A percentile compares a stretch with the other conserved stretches of the same genome.
These are phyloP conservation scores for Dictyostelium intermedium DNA, from an alignment of 78 protist species.

Conservation along the genomic window DNA sequence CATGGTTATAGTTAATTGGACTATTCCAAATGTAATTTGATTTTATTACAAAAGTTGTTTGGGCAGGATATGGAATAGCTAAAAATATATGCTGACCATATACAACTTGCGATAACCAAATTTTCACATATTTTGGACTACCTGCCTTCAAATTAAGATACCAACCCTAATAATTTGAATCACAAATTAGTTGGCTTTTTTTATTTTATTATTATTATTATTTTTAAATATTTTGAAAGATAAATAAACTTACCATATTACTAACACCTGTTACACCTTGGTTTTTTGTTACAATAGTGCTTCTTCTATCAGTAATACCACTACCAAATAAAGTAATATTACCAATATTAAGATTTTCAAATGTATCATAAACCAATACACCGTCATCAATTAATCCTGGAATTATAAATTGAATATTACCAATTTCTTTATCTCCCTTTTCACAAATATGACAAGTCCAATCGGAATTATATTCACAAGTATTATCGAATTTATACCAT, in stretches of 20 bases:
- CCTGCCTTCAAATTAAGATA: slow-evolving; percentile 10
- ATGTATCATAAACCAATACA: background rate
- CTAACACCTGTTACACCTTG: slow-evolving; percentile 39
- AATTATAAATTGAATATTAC: background rate
- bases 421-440: slow-evolving; percentile 15
- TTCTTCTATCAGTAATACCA: slow-evolving; percentile 39
- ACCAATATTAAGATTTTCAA: slow-evolving; percentile 26
- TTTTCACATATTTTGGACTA: slow-evolving; percentile 21
- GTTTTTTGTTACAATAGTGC: slow-evolving; percentile 12
- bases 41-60: slow-evolving; percentile 12
- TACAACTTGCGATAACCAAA: slow-evolving; percentile 14
- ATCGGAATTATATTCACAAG: background rate
- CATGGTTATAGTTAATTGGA: background rate
- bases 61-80: background rate
- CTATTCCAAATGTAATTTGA: background rate
- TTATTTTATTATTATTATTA: too few species aligned
- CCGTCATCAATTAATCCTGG: slow-evolving; percentile 47
- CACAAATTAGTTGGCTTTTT: background rate
- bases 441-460: slow-evolving; percentile 7
- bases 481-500: slow-evolving; percentile 28
- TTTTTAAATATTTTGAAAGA: too few species aligned
- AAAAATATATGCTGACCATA: slow-evolving; percentile 25
- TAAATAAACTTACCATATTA: background rate
- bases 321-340: slow-evolving; percentile 35
- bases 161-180: slow-evolving; percentile 21